These are phyloP conservation scores for Globisporangium splendens DNA, from an alignment of 352 stramenopile genomes.

Conservation along the genomic window DNA sequence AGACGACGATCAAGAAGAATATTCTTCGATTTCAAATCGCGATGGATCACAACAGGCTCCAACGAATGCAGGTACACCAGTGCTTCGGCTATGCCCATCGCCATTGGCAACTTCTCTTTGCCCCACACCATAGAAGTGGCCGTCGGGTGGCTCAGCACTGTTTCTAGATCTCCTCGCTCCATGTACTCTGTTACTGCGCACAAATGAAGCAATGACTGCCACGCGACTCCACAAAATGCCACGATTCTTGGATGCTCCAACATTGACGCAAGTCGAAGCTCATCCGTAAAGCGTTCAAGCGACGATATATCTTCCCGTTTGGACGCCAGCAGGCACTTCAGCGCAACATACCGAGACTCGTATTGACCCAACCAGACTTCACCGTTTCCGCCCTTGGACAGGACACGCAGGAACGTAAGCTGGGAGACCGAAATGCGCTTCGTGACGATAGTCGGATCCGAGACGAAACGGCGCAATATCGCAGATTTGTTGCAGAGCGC, in stretches of 20 bases:
- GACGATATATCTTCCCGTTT: constrained; percentile 55
- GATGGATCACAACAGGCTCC: constrained; percentile 62
- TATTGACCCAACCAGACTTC: constrained; percentile 84
- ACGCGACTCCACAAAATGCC: constrained; percentile 73
- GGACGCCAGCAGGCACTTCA: constrained; percentile 71
- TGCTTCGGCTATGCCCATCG: constrained; percentile 62
- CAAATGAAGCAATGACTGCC: constrained; percentile 71
- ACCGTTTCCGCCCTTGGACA: constrained; percentile 75
- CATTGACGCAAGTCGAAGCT: constrained; percentile 75
- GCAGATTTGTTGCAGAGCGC: constrained; percentile 53
- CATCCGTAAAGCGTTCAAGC: constrained; percentile 77
- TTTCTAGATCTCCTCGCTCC: constrained; percentile 66
- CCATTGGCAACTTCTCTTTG: constrained; percentile 55
- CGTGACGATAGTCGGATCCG: constrained; percentile 62
- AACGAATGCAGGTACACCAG: constrained; percentile 73
- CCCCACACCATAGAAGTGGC: constrained; percentile 47
- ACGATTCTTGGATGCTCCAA: constrained; percentile 83
- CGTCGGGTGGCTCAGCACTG: constrained; percentile 32
- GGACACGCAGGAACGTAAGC: constrained; percentile 62
- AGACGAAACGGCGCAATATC: constrained; percentile 57
- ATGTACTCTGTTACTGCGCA: constrained; percentile 82
- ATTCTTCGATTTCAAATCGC: constrained; percentile 76
- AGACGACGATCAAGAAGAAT: constrained; percentile 57
- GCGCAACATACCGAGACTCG: constrained; percentile 65
- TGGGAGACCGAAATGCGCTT: constrained; percentile 74